phyloP scores from a whole-genome alignment of 116 monocot species.

The Iris pallida region DNA sequence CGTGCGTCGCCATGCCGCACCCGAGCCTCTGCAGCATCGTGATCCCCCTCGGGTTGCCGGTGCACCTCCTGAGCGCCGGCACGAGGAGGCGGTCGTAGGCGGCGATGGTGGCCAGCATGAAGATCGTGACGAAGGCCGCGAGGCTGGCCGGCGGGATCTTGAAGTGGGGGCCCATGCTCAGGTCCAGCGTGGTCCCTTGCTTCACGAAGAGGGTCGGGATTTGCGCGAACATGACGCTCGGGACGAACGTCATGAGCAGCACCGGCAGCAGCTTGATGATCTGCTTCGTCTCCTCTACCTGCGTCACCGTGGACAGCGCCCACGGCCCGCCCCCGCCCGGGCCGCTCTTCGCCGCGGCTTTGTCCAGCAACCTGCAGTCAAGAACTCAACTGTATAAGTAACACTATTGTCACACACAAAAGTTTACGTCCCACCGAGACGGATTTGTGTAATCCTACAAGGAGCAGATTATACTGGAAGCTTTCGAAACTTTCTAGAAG shows the following conservation, averaged over 20 bases:
- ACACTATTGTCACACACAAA: too few species aligned
- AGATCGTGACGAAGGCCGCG: not conserved
- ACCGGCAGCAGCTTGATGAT: slow-evolving; percentile 12
- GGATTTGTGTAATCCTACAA: too few species aligned
- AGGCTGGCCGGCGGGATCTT: slow-evolving; percentile 1
- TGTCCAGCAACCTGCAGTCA: slow-evolving; percentile 9
- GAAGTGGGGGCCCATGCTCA: not conserved
- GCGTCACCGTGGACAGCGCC: slow-evolving; percentile 6
- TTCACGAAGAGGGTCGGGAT: slow-evolving; percentile 10
- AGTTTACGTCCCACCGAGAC: too few species aligned
- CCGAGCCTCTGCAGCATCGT: not conserved
- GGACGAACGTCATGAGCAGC: not conserved
- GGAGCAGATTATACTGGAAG: too few species aligned
- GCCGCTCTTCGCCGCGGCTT: slow-evolving; percentile 6
- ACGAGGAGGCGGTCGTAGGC: not conserved
- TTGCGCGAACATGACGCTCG: slow-evolving; percentile 13
- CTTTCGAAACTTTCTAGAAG: too few species aligned
- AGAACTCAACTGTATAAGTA: too few species aligned
- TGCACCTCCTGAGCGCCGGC: not conserved
- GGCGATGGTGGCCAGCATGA: not conserved
- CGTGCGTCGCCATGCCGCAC: not conserved
- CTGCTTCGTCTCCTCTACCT: slow-evolving; percentile 12
- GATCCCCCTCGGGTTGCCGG: not conserved
- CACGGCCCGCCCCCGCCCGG: not conserved
- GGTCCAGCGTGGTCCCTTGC: not conserved